Conservation (phyloP, 306 rosid genomes). For the Acacia confusa region DNA sequence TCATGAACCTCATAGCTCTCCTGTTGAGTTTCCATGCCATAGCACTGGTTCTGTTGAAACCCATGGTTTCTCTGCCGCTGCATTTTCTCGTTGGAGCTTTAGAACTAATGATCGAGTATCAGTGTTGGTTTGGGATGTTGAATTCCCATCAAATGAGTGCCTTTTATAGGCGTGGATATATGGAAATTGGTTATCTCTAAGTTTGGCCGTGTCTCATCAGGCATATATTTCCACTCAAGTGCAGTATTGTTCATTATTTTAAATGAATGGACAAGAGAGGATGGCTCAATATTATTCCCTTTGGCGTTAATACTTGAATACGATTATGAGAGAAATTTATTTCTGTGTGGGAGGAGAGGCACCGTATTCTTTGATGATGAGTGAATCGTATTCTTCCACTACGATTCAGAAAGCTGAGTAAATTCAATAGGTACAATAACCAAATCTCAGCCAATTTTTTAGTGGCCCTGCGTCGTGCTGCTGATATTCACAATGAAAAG, state of each 20-base stretch:
- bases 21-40: conserved; percentile 12
- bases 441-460: not conserved
- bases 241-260: not conserved
- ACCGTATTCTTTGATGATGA: not conserved
- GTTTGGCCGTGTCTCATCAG: not conserved
- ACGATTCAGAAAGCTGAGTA: not conserved
- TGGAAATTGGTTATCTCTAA: not conserved
- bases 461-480: not conserved
- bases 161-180: conserved; percentile 1
- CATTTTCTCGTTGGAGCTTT: not conserved
- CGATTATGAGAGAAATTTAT: not conserved
- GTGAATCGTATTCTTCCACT: not conserved
- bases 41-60: conserved; percentile 38
- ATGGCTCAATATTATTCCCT: not conserved
- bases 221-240: not conserved
- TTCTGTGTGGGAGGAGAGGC: not conserved
- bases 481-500: not conserved
- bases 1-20: not conserved
- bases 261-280: not conserved
- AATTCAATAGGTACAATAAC: not conserved
- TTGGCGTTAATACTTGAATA: not conserved
- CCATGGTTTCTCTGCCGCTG: not conserved
- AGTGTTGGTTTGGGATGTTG: not conserved
- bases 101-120: not conserved
- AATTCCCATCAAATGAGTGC: not conserved